Percentiles rank a stretch among this genome's conserved stretches.
These are phyloP conservation scores for Penicillium verrucosum DNA, from an alignment of 2,329 filamentous ascomycete species.

Conservation along the genomic window DNA sequence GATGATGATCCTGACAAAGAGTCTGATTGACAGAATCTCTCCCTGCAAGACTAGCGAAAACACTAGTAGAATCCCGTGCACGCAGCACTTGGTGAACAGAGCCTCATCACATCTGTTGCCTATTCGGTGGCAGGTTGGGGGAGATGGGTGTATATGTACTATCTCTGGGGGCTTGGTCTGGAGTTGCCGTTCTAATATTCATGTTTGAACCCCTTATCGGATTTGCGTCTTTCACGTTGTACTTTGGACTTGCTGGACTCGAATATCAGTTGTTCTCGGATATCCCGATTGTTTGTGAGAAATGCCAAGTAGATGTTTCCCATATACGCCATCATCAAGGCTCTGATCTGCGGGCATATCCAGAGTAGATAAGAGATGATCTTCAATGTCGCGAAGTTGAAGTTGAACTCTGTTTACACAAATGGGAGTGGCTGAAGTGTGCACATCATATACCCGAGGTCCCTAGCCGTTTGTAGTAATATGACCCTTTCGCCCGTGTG, in stretches of 20 bases:
- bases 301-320: neutral
- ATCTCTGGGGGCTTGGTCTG: neutral
- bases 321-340: no score
- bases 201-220: neutral
- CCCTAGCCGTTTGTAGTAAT: neutral
- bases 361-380: neutral
- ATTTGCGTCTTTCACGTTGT: neutral
- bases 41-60: neutral
- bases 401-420: neutral
- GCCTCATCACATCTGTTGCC: constrained; percentile 1
- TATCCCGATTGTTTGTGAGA: neutral
- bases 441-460: neutral
- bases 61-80: constrained; percentile 6
- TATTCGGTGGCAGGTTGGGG: neutral
- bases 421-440: neutral
- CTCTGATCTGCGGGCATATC: neutral
- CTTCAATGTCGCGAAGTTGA: neutral
- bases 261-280: neutral
- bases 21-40: neutral
- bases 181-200: neutral
- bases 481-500: neutral
- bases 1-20: neutral
- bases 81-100: constrained; percentile 6
- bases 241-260: neutral
- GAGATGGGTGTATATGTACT: neutral